phyloP scores from a whole-genome alignment of 176 grass and related monocot species.

The Puya raimondii region DNA sequence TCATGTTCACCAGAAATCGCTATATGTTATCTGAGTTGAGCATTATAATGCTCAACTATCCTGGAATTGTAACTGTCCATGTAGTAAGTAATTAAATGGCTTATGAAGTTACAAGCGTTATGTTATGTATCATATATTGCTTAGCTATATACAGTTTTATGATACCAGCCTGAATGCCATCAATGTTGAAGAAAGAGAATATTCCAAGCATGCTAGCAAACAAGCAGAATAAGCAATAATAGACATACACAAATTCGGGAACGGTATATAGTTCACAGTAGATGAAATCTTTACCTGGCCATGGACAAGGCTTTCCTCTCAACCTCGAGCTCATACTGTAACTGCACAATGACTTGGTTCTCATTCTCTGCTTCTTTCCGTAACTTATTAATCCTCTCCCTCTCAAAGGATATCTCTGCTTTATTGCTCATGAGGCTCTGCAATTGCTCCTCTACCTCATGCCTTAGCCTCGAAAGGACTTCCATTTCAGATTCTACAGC shows the following conservation, averaged over 20 bases:
- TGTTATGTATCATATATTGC: no score
- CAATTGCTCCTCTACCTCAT: conserved; percentile 78
- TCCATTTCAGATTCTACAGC: conserved; percentile 93
- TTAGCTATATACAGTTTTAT: no score
- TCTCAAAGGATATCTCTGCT: conserved; percentile 79
- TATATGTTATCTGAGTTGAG: no score
- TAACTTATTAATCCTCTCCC: conserved; percentile 64
- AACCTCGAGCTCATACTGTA: conserved; percentile 93
- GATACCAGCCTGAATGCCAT: no score
- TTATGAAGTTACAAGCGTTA: no score
- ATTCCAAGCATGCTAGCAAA: background rate
- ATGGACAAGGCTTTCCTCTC: conserved; percentile 92
- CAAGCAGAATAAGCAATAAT: background rate
- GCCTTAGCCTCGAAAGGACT: conserved; percentile 58
- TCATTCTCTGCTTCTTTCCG: conserved; percentile 66
- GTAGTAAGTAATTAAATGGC: no score
- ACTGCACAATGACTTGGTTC: conserved; percentile 48
- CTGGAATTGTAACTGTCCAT: no score
- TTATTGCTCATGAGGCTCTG: conserved; percentile 77
- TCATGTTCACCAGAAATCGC: no score
- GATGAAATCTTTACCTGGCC: conserved; percentile 50
- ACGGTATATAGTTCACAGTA: background rate
- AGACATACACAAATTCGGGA: background rate
- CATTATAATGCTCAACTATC: no score
- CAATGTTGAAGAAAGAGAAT: background rate